Percentiles rank a stretch among this genome's conserved stretches.
phyloP scores from a whole-genome alignment of 768 basidiomycete genomes.

The Hericium erinaceus region DNA sequence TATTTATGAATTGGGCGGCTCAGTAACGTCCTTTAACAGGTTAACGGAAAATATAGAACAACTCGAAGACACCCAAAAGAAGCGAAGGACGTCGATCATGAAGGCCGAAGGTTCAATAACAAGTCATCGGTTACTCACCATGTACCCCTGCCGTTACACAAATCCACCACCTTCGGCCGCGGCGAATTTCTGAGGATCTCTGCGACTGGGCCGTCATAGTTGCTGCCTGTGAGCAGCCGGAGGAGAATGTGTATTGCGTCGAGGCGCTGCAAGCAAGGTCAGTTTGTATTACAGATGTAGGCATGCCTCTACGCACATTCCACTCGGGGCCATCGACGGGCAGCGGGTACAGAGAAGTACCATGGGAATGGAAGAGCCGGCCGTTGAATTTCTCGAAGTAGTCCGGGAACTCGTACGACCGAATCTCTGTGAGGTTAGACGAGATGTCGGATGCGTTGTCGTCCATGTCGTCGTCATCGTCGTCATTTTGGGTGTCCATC shows the following conservation, averaged over 20 bases:
- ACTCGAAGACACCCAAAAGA: neutral
- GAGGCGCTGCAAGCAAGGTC: conserved; percentile 1
- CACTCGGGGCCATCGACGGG: conserved; percentile 68
- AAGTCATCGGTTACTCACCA: conserved; percentile 40
- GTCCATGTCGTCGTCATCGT: conserved; percentile 14
- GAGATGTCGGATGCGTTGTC: conserved; percentile 33
- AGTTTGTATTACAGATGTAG: neutral
- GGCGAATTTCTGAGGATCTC: conserved; percentile 33
- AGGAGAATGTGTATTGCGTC: conserved; percentile 11
- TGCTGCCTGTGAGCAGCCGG: conserved; percentile 39
- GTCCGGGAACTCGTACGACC: conserved; percentile 42
- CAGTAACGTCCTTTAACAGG: neutral
- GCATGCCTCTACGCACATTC: conserved; percentile 33
- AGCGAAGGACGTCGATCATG: neutral
- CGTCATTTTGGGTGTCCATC: neutral
- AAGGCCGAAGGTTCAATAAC: too few relatives aligned
- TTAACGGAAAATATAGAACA: conserved; percentile 9
- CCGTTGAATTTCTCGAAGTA: conserved; percentile 52
- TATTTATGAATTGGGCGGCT: conserved; percentile 22
- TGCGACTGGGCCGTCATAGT: conserved; percentile 52
- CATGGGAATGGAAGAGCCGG: conserved; percentile 62
- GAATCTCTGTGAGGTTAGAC: conserved; percentile 33
- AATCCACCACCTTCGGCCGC: conserved; percentile 50
- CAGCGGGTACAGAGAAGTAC: conserved; percentile 55
- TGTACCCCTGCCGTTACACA: conserved; percentile 68